Evolutionary conservation across 2,329 filamentous ascomycete genomes (phyloP).

Genomic region (Diaporthe sp.): DNA sequence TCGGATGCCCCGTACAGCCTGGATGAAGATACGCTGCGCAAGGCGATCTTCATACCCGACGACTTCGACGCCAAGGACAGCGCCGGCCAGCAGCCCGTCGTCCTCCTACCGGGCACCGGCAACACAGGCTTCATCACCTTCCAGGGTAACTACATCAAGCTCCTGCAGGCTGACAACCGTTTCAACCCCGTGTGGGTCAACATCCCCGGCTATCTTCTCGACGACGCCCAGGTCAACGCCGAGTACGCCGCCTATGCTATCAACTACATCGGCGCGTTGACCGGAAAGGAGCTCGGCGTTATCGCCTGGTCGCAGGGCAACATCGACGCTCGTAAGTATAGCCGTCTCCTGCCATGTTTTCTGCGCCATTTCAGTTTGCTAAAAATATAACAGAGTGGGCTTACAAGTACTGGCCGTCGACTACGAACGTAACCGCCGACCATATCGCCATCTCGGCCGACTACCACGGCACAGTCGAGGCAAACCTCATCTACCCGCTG

Average conservation of each 20-base stretch:
- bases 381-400: slow-evolving; percentile 58
- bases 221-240: slow-evolving; percentile 23
- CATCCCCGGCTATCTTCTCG: slow-evolving; percentile 5
- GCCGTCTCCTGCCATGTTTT: too few relatives aligned
- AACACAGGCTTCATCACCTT: slow-evolving; percentile 26
- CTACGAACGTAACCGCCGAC: slow-evolving; percentile 56
- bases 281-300: slow-evolving; percentile 1
- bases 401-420: slow-evolving; percentile 66
- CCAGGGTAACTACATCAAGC: slow-evolving; percentile 23
- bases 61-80: background rate
- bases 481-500: slow-evolving; percentile 43
- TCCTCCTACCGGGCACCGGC: slow-evolving; percentile 25
- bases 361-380: fast-evolving
- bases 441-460: slow-evolving; percentile 65
- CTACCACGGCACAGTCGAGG: slow-evolving; percentile 50
- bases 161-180: background rate
- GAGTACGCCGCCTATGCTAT: slow-evolving; percentile 28
- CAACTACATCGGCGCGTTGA: slow-evolving; percentile 24
- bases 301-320: slow-evolving; percentile 64
- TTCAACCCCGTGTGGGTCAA: slow-evolving; percentile 27
- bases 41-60: slow-evolving; percentile 17
- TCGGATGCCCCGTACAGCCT: slow-evolving; percentile 2
- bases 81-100: background rate
- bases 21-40: background rate
- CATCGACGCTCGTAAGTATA: slow-evolving; percentile 54